phyloP scores from a whole-genome alignment of 352 stramenopile genomes.

The Pythium plurisporium region DNA sequence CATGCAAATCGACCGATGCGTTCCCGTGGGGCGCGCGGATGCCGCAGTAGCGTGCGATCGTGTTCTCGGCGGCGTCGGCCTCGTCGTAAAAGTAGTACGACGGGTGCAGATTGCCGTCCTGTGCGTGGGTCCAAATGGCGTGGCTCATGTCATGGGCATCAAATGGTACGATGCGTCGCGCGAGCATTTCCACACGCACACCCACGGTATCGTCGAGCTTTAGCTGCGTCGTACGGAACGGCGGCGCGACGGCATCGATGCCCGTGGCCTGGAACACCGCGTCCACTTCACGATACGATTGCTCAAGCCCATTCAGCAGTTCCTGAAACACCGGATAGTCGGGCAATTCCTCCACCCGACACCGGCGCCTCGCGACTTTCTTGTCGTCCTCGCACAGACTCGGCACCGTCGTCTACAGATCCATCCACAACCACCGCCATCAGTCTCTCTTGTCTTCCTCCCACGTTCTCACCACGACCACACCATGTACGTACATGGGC shows the following conservation, averaged over 20 bases:
- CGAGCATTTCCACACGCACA: constrained; percentile 31
- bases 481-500: constrained; percentile 2
- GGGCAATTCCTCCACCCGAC: constrained; percentile 9
- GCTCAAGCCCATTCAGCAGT: neutral
- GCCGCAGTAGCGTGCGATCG: constrained; percentile 21
- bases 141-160: constrained; percentile 25
- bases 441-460: neutral
- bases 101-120: constrained; percentile 27
- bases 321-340: constrained; percentile 6
- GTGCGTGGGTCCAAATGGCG: no score
- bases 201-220: neutral
- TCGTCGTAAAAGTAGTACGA: constrained; percentile 24
- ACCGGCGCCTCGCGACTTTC: neutral
- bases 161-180: constrained; percentile 30
- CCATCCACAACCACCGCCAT: neutral
- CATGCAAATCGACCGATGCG: constrained; percentile 32
- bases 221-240: constrained; percentile 16
- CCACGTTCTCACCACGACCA: no score
- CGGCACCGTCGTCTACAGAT: constrained; percentile 5
- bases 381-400: constrained; percentile 7
- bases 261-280: neutral
- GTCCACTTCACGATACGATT: neutral
- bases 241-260: constrained; percentile 7
- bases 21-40: constrained; percentile 18
- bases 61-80: constrained; percentile 17